Evolutionary conservation across 2,329 filamentous ascomycete genomes (phyloP).

Genomic region (Trichoderma sp.): DNA sequence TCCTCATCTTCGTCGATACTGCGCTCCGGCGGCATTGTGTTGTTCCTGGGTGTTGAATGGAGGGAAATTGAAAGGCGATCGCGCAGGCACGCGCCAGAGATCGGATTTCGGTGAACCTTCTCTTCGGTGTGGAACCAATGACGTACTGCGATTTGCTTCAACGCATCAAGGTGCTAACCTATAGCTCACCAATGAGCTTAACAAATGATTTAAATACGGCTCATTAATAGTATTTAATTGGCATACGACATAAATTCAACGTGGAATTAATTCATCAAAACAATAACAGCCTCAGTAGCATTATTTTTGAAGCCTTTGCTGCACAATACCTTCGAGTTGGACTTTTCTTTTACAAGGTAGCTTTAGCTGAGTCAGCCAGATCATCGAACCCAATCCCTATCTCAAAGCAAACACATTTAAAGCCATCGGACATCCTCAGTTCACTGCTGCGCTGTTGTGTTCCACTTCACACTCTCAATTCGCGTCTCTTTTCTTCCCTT

Average conservation of each 20-base stretch:
- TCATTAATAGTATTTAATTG: not conserved
- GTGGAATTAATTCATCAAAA: not conserved
- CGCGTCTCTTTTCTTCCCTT: conserved; percentile 19
- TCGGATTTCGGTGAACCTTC: conserved; percentile 1
- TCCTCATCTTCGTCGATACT: conserved; percentile 49
- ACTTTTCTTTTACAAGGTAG: not conserved
- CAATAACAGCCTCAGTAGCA: no score
- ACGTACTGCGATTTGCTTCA: not conserved
- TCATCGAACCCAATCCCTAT: not conserved
- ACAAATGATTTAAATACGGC: not conserved
- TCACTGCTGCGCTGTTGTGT: not conserved
- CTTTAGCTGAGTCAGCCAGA: not conserved
- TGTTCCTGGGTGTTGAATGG: not conserved
- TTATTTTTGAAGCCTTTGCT: not conserved
- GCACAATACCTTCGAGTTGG: not conserved
- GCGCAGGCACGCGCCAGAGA: conserved; percentile 14
- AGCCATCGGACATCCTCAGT: not conserved
- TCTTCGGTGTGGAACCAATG: conserved; percentile 19
- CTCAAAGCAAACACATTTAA: not conserved
- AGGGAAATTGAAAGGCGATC: not conserved
- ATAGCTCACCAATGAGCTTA: not conserved
- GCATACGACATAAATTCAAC: no score
- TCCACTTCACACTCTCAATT: conserved; percentile 19
- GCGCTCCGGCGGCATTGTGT: conserved; percentile 44
- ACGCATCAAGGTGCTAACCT: not conserved